Base-by-base conservation (phyloP, 1,139 yeast species). In the Pichia sp. region DNA sequence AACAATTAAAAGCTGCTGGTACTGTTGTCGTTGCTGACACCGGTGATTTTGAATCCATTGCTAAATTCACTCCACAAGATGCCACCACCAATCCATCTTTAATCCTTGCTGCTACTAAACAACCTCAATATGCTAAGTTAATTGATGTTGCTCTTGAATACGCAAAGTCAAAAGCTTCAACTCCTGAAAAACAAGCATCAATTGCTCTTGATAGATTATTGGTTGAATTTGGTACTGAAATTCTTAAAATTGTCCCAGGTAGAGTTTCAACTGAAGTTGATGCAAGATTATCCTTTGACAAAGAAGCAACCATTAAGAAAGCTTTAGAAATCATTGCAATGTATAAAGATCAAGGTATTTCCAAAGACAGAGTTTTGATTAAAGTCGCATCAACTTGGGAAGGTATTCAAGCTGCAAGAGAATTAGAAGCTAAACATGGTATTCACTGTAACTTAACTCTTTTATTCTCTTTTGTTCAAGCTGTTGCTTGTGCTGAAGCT, bases 401-500 rank as follows among this genome's bases (percentile, higher is more conserved):
- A 77, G 99, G 99, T 80, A 93, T 93, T 71, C 96, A 89, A 75
- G 99, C 99, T 65, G 99, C 99, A 56, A 83, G 84, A 71, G 96
- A 87, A 73, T 82, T 95, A 71, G 99, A 95, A 78, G 72, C 84
- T 61, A 83, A 93, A 74, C 80, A 93, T 77, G 90, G 83, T 53
- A 82, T 93, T 66, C 99, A 93, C 85, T 83, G 88, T 77, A 93
- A 93, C 83, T 81, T 93, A 80, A 95, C 99, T 56, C 79, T 93
- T 65, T 80, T 95, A 70, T 93, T 93, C 84, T 87, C 97, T 47
- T 88, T 89, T 68, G 88, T 83, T 56, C 99, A 93, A 78, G 99
- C 99, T 60, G 97, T 93, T 70, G 97, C 99, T 58, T 88, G 95
- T 76, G 99, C 99, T 63, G 99, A 93, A 77, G 99, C 99, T 67